Conservation (phyloP, 2,329 filamentous ascomycete species). For the Leptodontidium sp. region DNA sequence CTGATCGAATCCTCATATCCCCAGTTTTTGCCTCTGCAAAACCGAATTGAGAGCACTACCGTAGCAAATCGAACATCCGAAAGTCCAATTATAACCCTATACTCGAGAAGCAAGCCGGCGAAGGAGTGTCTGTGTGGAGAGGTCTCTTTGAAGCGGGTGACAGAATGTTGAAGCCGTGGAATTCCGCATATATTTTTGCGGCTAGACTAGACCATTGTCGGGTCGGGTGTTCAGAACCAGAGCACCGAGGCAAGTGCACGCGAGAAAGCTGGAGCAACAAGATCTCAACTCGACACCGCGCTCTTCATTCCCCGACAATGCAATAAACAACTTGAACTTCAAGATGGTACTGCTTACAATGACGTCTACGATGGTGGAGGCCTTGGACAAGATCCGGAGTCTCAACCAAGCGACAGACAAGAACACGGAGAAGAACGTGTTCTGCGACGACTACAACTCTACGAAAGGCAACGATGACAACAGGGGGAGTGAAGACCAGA, state of each 20-base stretch:
- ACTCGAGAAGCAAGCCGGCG: slow-evolving; percentile 15
- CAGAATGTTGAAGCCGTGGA: slow-evolving; percentile 34
- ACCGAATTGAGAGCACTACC: slow-evolving; percentile 19
- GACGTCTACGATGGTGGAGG: slow-evolving; percentile 72
- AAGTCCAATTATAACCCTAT: slow-evolving; percentile 18
- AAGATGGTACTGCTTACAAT: slow-evolving; percentile 82
- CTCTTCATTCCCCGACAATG: slow-evolving; percentile 19
- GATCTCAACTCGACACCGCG: neutral
- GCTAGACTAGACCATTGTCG: slow-evolving; percentile 38
- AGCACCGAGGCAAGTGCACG: slow-evolving; percentile 30
- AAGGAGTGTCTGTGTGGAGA: neutral
- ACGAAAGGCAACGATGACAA: neutral
- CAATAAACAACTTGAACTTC: slow-evolving; percentile 26
- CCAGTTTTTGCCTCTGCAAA: slow-evolving; percentile 25
- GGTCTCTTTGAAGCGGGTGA: neutral
- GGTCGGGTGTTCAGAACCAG: slow-evolving; percentile 18
- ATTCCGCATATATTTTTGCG: slow-evolving; percentile 39
- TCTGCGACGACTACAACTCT: neutral
- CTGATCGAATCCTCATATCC: slow-evolving; percentile 62
- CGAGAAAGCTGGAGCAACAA: slow-evolving; percentile 35
- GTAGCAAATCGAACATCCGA: slow-evolving; percentile 3
- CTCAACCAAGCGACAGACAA: slow-evolving; percentile 10
- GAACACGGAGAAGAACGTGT: neutral
- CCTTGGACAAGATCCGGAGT: slow-evolving; percentile 54
- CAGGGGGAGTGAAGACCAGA: neutral